A percentile compares a stretch with the other conserved stretches of the same genome.
Conservation (phyloP, 2,329 filamentous ascomycete genomes). For the Cladophialophora psammophila region DNA sequence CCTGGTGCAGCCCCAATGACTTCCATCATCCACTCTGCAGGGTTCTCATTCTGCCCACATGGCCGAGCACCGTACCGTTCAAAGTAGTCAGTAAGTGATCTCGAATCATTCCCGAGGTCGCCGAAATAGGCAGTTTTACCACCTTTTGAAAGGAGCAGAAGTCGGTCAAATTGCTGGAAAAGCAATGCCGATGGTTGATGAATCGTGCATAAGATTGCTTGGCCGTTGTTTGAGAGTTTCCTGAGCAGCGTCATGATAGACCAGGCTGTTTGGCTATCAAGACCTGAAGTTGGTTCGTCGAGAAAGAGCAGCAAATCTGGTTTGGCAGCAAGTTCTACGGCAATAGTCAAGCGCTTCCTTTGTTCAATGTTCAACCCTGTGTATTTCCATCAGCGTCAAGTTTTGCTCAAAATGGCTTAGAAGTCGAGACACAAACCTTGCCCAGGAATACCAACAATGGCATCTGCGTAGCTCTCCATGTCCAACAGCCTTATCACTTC, state of each 20-base stretch:
- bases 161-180: slow-evolving; percentile 69
- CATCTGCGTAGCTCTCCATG: slow-evolving; percentile 68
- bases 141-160: slow-evolving; percentile 77
- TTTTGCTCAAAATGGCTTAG: neutral
- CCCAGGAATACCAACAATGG: slow-evolving; percentile 69
- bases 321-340: slow-evolving; percentile 80
- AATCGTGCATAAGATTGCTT: slow-evolving; percentile 63
- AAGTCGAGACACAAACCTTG: neutral
- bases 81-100: slow-evolving; percentile 74
- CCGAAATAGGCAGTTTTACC: slow-evolving; percentile 79
- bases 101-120: slow-evolving; percentile 70
- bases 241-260: slow-evolving; percentile 68
- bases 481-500: slow-evolving; percentile 88
- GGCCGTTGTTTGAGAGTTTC: slow-evolving; percentile 63
- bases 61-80: slow-evolving; percentile 68
- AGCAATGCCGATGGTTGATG: slow-evolving; percentile 63
- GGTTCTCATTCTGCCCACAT: slow-evolving; percentile 70
- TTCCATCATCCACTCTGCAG: slow-evolving; percentile 64
- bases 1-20: slow-evolving; percentile 62
- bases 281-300: slow-evolving; percentile 71
- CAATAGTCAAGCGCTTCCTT: slow-evolving; percentile 82
- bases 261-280: slow-evolving; percentile 70
- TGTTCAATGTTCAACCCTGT: slow-evolving; percentile 71
- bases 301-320: slow-evolving; percentile 72
- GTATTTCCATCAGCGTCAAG: neutral